Evolutionary conservation across 306 rosid species (phyloP).

Genomic region (Boehmeria nivea): DNA sequence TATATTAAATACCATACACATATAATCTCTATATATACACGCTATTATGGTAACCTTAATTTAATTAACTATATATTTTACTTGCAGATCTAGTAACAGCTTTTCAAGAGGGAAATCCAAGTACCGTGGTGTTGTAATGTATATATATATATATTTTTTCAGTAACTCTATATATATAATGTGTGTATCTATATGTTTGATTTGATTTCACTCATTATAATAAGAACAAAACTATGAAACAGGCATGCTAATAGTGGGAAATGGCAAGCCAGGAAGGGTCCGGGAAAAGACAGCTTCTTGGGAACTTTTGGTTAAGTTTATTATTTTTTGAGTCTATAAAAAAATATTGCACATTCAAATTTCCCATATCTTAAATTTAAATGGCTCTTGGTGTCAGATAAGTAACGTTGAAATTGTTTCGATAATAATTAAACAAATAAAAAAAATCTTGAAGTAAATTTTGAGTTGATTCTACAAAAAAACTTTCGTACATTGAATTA

Average conservation of each 20-base stretch:
- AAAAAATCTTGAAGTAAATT: too few relatives aligned
- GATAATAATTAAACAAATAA: too few relatives aligned
- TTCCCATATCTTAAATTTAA: neutral
- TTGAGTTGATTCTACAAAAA: too few relatives aligned
- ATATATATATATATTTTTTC: neutral
- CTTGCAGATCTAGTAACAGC: slow-evolving; percentile 16
- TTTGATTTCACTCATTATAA: too few relatives aligned
- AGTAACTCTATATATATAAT: neutral
- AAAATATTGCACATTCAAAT: neutral
- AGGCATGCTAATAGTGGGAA: slow-evolving; percentile 13
- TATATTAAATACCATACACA: too few relatives aligned
- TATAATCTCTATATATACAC: too few relatives aligned
- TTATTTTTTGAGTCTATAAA: neutral
- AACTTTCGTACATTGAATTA: too few relatives aligned
- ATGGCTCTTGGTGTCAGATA: too few relatives aligned
- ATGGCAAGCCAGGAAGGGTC: slow-evolving; percentile 22
- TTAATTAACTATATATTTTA: neutral
- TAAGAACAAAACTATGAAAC: neutral
- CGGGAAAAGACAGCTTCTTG: slow-evolving; percentile 21
- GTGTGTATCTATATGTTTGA: too few relatives aligned
- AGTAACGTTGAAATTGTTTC: too few relatives aligned
- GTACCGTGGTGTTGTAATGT: slow-evolving; percentile 19
- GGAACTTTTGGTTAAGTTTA: slow-evolving; percentile 15
- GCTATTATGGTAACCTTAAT: too few relatives aligned
- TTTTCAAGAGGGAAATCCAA: slow-evolving; percentile 19